phyloP scores from a whole-genome alignment of 495 filamentous ascomycete species.

The Penicillium simplicissimum region DNA sequence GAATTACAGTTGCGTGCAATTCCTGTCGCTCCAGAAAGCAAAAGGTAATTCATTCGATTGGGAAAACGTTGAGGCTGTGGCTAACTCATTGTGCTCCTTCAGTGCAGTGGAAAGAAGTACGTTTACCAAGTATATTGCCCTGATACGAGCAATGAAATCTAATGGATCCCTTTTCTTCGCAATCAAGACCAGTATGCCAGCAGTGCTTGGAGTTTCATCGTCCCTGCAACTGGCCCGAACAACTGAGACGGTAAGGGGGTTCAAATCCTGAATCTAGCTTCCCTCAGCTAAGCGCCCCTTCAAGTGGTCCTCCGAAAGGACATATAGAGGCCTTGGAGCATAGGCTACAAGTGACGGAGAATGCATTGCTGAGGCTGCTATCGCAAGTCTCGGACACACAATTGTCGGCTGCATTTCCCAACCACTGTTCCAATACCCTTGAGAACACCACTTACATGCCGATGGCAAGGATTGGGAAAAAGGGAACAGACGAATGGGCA shows the following conservation, averaged over 20 bases:
- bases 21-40: constrained; percentile 42
- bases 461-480: constrained; percentile 31
- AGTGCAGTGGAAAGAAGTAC: constrained; percentile 45
- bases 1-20: constrained; percentile 42
- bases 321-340: constrained; percentile 43
- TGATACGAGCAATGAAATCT: background rate
- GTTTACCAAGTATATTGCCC: background rate
- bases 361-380: constrained; percentile 33
- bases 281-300: background rate
- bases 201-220: constrained; percentile 41
- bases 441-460: constrained; percentile 19
- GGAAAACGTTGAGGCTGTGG: background rate
- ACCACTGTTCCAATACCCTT: background rate
- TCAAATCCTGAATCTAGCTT: background rate
- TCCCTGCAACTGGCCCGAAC: constrained; percentile 42
- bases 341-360: constrained; percentile 41
- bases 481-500: constrained; percentile 39
- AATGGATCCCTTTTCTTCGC: background rate
- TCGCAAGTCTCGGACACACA: constrained; percentile 35
- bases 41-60: constrained; percentile 28
- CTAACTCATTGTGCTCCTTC: constrained; percentile 5
- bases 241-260: constrained; percentile 37
- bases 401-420: constrained; percentile 22
- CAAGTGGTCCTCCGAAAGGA: constrained; percentile 42
- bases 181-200: constrained; percentile 36